Conservation (phyloP, 2,329 filamentous ascomycete species). For the Colletotrichum endophyticum region DNA sequence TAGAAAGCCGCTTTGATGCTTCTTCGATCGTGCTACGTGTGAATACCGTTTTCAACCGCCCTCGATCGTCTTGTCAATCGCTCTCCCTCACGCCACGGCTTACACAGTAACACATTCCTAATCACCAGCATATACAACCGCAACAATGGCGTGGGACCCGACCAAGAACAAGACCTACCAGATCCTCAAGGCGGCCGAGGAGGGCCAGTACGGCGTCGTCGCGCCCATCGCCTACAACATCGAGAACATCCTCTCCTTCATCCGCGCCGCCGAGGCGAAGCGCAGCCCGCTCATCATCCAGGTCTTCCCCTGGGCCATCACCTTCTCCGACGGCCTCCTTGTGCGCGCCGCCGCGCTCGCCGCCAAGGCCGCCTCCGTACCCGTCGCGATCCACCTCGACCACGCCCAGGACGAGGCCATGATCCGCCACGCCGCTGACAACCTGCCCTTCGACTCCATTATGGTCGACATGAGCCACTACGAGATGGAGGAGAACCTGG, state of each 20-base stretch:
- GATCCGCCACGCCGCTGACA: constrained; percentile 60
- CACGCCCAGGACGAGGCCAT: constrained; percentile 67
- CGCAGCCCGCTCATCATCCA: constrained; percentile 71
- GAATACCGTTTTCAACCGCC: background rate
- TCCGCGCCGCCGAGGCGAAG: constrained; percentile 71
- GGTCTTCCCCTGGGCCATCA: constrained; percentile 74
- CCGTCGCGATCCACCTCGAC: constrained; percentile 69
- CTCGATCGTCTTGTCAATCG: background rate
- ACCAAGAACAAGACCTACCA: constrained; percentile 28
- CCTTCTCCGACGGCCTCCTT: constrained; percentile 61
- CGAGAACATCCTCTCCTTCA: constrained; percentile 71
- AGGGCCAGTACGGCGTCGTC: constrained; percentile 59
- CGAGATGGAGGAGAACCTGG: constrained; percentile 72
- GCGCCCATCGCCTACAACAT: constrained; percentile 65
- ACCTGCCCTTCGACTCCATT: constrained; percentile 69
- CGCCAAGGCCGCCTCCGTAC: constrained; percentile 59
- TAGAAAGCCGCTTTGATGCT: background rate
- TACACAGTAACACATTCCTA: background rate
- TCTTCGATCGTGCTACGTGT: background rate
- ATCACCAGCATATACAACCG: background rate
- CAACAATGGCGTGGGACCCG: constrained; percentile 25
- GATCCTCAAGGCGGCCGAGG: constrained; percentile 58
- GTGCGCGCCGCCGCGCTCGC: constrained; percentile 60
- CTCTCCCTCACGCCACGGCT: background rate
- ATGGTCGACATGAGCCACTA: constrained; percentile 82